A percentile compares a stretch with the other conserved stretches of the same genome.
Conservation (phyloP, 2,329 filamentous ascomycete species). For the Colletotrichum lini region DNA sequence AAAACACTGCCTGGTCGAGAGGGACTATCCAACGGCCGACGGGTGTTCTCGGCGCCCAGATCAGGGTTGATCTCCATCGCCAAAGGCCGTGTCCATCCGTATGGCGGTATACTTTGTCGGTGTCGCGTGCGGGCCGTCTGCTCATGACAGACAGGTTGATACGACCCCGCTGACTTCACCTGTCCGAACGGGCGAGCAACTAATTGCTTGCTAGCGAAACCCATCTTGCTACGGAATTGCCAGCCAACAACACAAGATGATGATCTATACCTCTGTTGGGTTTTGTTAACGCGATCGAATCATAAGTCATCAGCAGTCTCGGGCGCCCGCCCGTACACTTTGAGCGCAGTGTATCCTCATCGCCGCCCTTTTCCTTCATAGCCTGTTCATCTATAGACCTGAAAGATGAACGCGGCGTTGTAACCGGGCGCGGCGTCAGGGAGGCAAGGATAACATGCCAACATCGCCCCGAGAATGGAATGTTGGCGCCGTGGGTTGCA, state of each 20-base stretch:
- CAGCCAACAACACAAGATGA: not conserved
- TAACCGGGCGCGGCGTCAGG: not conserved
- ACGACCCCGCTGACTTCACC: no score
- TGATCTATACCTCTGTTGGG: not conserved
- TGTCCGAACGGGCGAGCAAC: no score
- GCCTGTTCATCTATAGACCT: not conserved
- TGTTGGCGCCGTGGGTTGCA: conserved; percentile 1
- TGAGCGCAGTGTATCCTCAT: not conserved
- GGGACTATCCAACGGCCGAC: not conserved
- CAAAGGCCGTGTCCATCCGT: not conserved
- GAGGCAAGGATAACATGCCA: not conserved
- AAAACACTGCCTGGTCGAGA: not conserved
- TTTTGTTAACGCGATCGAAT: conserved; percentile 2
- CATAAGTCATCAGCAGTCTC: not conserved
- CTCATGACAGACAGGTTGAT: no score
- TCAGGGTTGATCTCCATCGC: not conserved
- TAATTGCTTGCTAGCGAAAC: not conserved
- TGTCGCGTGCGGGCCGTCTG: not conserved
- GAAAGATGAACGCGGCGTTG: not conserved
- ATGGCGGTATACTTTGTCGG: not conserved
- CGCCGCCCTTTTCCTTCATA: not conserved
- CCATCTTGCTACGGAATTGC: not conserved
- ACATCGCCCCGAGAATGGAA: conserved; percentile 18
- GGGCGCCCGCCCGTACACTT: not conserved
- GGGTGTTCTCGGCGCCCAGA: not conserved